Conservation (phyloP, 768 basidiomycete species). For the Lyophyllum shimeji region DNA sequence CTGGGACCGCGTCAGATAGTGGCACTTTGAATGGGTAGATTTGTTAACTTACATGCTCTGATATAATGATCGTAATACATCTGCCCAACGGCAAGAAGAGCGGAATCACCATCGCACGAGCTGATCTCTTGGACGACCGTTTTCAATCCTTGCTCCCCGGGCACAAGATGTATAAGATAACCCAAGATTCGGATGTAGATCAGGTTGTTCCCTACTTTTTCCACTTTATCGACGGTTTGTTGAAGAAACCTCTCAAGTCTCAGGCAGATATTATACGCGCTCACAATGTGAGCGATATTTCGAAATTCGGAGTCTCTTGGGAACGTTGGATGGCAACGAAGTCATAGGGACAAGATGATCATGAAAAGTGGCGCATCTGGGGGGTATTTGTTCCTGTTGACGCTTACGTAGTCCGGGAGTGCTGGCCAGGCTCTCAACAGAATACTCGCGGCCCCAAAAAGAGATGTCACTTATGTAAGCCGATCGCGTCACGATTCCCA, state of each 20-base stretch:
- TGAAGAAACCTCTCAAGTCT: background rate
- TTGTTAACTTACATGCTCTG: slow-evolving; percentile 22
- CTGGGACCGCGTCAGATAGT: slow-evolving; percentile 15
- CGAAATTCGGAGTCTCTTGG: background rate
- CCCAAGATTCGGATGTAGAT: slow-evolving; percentile 4
- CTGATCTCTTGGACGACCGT: slow-evolving; percentile 1
- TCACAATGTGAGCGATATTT: background rate
- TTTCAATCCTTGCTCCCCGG: background rate
- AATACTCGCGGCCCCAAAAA: too few relatives aligned
- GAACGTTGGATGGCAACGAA: background rate
- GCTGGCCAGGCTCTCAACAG: too few relatives aligned
- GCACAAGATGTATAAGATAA: slow-evolving; percentile 1
- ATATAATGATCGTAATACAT: slow-evolving; percentile 28
- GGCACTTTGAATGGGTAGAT: slow-evolving; percentile 1
- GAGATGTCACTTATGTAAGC: too few relatives aligned
- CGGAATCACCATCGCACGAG: slow-evolving; percentile 25
- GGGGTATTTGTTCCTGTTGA: too few relatives aligned
- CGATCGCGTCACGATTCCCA: too few relatives aligned
- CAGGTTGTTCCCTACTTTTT: background rate
- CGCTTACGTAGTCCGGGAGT: too few relatives aligned
- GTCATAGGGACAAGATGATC: too few relatives aligned
- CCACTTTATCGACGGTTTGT: background rate
- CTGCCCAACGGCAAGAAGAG: slow-evolving; percentile 21
- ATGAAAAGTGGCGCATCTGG: too few relatives aligned
- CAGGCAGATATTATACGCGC: background rate